Conservation (phyloP, 2,329 filamentous ascomycete genomes). For the Teratosphaeria destructans region DNA sequence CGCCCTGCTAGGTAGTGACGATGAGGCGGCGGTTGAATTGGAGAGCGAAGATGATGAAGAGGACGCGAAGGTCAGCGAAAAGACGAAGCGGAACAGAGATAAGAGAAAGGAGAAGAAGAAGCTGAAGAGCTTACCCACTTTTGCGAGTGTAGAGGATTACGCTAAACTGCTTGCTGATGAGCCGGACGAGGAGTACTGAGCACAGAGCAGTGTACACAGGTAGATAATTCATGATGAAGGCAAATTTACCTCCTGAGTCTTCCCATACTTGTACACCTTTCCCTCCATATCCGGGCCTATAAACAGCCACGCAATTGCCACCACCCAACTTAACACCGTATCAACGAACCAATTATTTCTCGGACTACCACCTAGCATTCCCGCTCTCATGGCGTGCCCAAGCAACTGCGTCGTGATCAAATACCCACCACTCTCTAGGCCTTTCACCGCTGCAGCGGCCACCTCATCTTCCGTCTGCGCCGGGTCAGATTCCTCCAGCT, state of each 20-base stretch:
- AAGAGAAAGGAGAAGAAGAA: conserved; percentile 77
- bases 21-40: conserved; percentile 34
- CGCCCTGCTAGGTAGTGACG: conserved; percentile 32
- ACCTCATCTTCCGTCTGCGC: conserved; percentile 69
- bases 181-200: conserved; percentile 10
- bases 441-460: conserved; percentile 57
- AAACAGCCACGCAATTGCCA: conserved; percentile 45
- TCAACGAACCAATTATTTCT: conserved; percentile 45
- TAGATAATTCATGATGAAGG: not conserved
- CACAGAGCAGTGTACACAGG: too few species aligned
- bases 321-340: conserved; percentile 45
- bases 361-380: conserved; percentile 41
- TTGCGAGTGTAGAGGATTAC: conserved; percentile 90
- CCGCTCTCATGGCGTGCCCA: conserved; percentile 60
- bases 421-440: conserved; percentile 71
- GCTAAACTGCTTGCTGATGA: conserved; percentile 46
- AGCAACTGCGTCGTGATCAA: conserved; percentile 66
- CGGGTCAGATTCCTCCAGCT: conserved; percentile 74
- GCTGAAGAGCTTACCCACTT: conserved; percentile 80
- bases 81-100: conserved; percentile 42
- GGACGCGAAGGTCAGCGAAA: conserved; percentile 9
- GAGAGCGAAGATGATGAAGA: conserved; percentile 26
- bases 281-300: conserved; percentile 47
- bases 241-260: conserved; percentile 34
- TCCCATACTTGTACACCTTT: conserved; percentile 49